These are phyloP conservation scores for Fusarium papillatum DNA, from an alignment of 2,329 filamentous ascomycete genomes.

Conservation along the genomic window DNA sequence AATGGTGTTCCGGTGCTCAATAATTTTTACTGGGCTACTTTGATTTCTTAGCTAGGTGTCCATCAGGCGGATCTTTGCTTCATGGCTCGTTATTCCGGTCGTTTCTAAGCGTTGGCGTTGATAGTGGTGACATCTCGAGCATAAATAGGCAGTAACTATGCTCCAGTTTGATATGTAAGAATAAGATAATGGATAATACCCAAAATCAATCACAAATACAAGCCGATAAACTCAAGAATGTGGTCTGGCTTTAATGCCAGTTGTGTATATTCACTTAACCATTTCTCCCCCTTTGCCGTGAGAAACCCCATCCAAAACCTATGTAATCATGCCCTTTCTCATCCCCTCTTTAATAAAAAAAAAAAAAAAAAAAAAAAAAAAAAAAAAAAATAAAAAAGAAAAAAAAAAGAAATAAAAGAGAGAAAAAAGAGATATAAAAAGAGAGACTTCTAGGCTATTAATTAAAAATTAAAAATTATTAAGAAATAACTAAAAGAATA, in stretches of 20 bases:
- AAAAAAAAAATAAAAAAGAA: no score
- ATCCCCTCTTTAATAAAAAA: constrained; percentile 23
- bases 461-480: no score
- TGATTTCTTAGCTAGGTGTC: not conserved
- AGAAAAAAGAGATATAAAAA: no score
- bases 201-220: not conserved
- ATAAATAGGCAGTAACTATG: not conserved
- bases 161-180: not conserved
- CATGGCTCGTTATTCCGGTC: not conserved
- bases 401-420: no score
- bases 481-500: no score
- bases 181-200: constrained; percentile 2
- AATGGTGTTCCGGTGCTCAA: not conserved
- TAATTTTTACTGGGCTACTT: not conserved
- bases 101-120: constrained; percentile 18
- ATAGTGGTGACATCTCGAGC: not conserved
- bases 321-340: constrained; percentile 1
- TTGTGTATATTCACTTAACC: constrained; percentile 26
- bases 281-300: constrained; percentile 19
- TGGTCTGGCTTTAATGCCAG: constrained; percentile 15
- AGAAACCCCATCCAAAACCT: not conserved
- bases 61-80: not conserved
- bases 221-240: not conserved
- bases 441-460: no score
- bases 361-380: no score